Evolutionary conservation across 225 moss, liverwort and hornwort species (phyloP).

Genomic region (Marchantia polymorpha): DNA sequence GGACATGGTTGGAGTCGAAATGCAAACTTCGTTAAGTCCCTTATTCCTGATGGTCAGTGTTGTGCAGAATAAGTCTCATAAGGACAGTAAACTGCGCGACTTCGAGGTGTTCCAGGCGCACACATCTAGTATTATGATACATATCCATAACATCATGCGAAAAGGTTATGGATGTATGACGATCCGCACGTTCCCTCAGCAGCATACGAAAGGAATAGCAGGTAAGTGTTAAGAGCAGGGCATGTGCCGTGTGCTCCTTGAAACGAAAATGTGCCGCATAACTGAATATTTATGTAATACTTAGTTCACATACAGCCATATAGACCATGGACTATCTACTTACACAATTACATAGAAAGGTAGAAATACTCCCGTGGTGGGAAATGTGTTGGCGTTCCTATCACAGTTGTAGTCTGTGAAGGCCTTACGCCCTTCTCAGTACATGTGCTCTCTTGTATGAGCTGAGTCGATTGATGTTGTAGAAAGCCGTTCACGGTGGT

Average conservation of each 20-base stretch:
- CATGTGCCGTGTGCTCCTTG: background rate
- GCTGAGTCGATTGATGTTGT: background rate
- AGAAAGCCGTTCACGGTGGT: background rate
- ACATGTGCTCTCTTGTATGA: background rate
- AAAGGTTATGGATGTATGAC: background rate
- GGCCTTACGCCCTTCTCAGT: background rate
- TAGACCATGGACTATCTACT: background rate
- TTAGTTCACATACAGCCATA: background rate
- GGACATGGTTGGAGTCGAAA: background rate
- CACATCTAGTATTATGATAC: background rate
- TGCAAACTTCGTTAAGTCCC: background rate
- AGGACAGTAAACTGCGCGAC: background rate
- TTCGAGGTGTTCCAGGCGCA: background rate
- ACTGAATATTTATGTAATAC: background rate
- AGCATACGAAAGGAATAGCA: too few relatives aligned
- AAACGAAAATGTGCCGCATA: background rate
- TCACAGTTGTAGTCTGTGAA: background rate
- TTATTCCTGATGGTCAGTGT: background rate
- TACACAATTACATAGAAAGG: background rate
- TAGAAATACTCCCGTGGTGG: background rate
- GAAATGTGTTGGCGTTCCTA: background rate
- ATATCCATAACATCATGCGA: background rate
- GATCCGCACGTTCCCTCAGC: too few relatives aligned
- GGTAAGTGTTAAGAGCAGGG: too few relatives aligned
- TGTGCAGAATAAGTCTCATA: background rate